A percentile compares a stretch with the other conserved stretches of the same genome.
Conservation (phyloP, 192 early-diverging fungal genomes). For the Coemansia sp. region DNA sequence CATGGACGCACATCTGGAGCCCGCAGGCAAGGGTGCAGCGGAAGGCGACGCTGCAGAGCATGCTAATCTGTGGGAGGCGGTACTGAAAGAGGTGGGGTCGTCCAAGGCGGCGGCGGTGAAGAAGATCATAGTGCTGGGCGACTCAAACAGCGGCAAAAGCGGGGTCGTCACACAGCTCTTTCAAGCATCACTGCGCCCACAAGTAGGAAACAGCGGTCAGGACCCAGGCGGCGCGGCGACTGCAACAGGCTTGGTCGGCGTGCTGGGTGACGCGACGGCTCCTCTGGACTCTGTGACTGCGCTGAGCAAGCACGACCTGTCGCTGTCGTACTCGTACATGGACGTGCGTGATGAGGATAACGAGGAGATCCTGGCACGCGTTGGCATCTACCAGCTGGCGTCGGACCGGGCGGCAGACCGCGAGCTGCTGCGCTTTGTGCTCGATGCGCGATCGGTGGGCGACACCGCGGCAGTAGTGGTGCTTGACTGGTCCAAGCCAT, state of each 20-base stretch:
- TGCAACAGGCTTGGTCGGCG: slow-evolving; percentile 44
- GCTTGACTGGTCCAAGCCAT: slow-evolving; percentile 89
- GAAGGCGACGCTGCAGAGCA: slow-evolving; percentile 4
- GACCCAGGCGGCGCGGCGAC: slow-evolving; percentile 36
- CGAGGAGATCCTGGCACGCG: slow-evolving; percentile 62
- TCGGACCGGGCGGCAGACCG: slow-evolving; percentile 63
- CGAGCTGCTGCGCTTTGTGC: slow-evolving; percentile 66
- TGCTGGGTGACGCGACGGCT: slow-evolving; percentile 26
- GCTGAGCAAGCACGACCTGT: slow-evolving; percentile 65
- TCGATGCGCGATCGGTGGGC: slow-evolving; percentile 61
- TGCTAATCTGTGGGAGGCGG: slow-evolving; percentile 72
- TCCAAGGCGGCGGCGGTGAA: slow-evolving; percentile 72
- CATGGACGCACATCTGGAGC: slow-evolving; percentile 27
- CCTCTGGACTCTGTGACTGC: slow-evolving; percentile 29
- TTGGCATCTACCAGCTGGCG: slow-evolving; percentile 79
- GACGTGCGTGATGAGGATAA: slow-evolving; percentile 87
- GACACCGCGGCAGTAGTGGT: slow-evolving; percentile 70
- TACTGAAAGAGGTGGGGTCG: slow-evolving; percentile 71
- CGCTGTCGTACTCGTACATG: slow-evolving; percentile 78
- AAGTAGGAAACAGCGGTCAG: slow-evolving; percentile 42
- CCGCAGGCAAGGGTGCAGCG: background rate
- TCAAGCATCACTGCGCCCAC: slow-evolving; percentile 38
- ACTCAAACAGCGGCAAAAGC: slow-evolving; percentile 79
- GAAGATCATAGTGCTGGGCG: slow-evolving; percentile 80
- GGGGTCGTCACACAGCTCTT: slow-evolving; percentile 60